phyloP scores from a whole-genome alignment of 1,284 basidiomycete genomes.

The Hortiboletus rubellus region DNA sequence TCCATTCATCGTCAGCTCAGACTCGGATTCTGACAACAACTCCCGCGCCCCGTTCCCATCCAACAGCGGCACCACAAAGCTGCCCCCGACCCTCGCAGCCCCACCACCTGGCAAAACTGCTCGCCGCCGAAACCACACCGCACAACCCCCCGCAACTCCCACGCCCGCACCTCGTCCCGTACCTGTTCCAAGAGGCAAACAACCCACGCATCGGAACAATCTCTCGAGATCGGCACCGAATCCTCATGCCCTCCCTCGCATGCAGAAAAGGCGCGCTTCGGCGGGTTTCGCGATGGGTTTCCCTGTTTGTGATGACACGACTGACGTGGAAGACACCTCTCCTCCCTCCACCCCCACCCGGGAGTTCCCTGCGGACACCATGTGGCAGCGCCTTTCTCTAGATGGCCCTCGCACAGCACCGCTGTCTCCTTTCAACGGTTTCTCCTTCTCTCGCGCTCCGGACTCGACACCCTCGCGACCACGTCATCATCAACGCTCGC shows the following conservation, averaged over 20 bases:
- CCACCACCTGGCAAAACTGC: constrained; percentile 54
- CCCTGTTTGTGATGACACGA: constrained; percentile 69
- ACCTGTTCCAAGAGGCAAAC: constrained; percentile 50
- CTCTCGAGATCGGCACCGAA: constrained; percentile 37
- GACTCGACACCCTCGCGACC: constrained; percentile 36
- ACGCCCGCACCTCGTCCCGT: constrained; percentile 34
- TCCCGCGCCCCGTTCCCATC: constrained; percentile 18
- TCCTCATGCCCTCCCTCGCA: constrained; percentile 13
- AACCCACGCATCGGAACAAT: constrained; percentile 38
- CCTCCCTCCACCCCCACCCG: constrained; percentile 44
- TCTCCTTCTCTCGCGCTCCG: constrained; percentile 39
- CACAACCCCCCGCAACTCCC: constrained; percentile 28
- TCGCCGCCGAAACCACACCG: constrained; percentile 46
- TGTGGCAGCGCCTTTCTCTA: constrained; percentile 38
- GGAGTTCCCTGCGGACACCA: constrained; percentile 23
- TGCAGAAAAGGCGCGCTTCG: constrained; percentile 35
- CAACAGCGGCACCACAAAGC: constrained; percentile 33
- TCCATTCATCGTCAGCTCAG: constrained; percentile 52
- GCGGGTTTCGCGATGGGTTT: constrained; percentile 40
- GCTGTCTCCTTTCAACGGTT: constrained; percentile 39
- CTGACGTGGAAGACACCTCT: constrained; percentile 44
- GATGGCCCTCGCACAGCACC: constrained; percentile 55
- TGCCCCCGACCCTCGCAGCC: constrained; percentile 42
- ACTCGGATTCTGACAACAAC: constrained; percentile 39
- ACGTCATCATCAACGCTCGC: constrained; percentile 49